Evolutionary conservation across 768 basidiomycete species (phyloP), one percentile per base, ranked within the genome.

Genomic region (Calocybe indica): DNA sequence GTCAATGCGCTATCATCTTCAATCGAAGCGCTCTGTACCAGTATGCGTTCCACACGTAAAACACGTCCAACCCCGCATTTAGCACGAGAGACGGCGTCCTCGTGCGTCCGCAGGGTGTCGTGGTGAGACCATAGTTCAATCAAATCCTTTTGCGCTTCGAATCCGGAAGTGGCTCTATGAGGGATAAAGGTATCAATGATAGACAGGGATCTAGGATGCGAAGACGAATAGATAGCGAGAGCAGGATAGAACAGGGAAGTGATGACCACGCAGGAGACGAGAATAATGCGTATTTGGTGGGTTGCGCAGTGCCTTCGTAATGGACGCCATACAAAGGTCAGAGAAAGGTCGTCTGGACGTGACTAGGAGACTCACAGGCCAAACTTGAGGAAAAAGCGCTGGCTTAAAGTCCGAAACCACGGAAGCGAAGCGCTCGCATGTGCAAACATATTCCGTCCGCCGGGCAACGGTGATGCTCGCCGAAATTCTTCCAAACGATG

Each of bases 221-320:
- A 82, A 1, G 87, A 84, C 15, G 82, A 82, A 62, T 92, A 92
- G 48, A 88, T 76, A 43, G 88, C 81, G 43, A 94, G 77, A 13
- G 92, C 92, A n/a, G 92, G 92, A 55, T 91, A 92, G 59, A 92
- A 88, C 47, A 94, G 79, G 12, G 86, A 86, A 47, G 90, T 87
- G 60, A 93, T 92, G 53, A 93, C 90, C 49, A 92, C 78, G 43
- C 85, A 80, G 14, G 88, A 92, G 51, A 92, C 83, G 55, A 94
- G 77, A 62, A 94, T 89, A 42, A 93, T 82, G 45, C 89, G 82
- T 47, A 90, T 89, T 65, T 92, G 92, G 64, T 92, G 89, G 1
- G 85, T 89, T 52, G 91, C 88, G 58, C 90, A 92, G 61, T 92
- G 90, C 49, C 90, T 92, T 22, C 22, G 22, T 22, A 4, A 22